These are phyloP conservation scores for Phytophthora brassicae DNA, from an alignment of 352 stramenopile genomes.

Conservation along the genomic window DNA sequence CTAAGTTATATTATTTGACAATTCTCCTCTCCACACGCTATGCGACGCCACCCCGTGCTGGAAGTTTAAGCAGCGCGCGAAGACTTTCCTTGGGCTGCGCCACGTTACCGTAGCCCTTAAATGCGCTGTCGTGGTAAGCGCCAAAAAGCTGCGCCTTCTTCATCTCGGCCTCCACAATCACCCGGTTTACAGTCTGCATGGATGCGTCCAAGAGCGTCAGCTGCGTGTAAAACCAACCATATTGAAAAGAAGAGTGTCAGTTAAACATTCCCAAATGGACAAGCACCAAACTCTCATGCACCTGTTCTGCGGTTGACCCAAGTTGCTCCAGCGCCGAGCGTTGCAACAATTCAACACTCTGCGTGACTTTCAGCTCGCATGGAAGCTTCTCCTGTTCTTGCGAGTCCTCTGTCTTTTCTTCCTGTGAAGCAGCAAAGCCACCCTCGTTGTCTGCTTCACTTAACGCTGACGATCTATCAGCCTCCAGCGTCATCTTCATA, in stretches of 20 bases:
- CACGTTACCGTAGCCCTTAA: conserved; percentile 73
- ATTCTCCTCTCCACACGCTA: conserved; percentile 10
- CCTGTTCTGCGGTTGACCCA: conserved; percentile 44
- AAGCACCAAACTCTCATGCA: conserved; percentile 15
- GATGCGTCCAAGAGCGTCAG: conserved; percentile 60
- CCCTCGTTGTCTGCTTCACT: conserved; percentile 8
- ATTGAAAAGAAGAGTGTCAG: conserved; percentile 14
- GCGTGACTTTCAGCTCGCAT: conserved; percentile 49
- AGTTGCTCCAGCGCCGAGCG: conserved; percentile 46
- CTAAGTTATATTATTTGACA: conserved; percentile 25
- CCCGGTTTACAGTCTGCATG: conserved; percentile 63
- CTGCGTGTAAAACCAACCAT: conserved; percentile 25
- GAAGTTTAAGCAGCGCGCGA: conserved; percentile 48
- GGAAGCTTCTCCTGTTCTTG: conserved; percentile 16
- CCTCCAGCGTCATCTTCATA: conserved; percentile 42
- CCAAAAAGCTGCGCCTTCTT: conserved; percentile 69
- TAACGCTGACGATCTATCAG: conserved; percentile 17
- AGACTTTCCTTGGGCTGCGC: conserved; percentile 71
- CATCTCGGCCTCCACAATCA: conserved; percentile 68
- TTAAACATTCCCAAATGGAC: conserved; percentile 1
- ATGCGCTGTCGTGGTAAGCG: conserved; percentile 73
- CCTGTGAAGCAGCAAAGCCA: background rate
- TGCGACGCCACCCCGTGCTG: conserved; percentile 22
- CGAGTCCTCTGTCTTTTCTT: background rate
- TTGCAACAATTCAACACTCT: conserved; percentile 50